Evolutionary conservation across 1,284 basidiomycete species (phyloP).

Genomic region (Ustanciosporium gigantosporum): DNA sequence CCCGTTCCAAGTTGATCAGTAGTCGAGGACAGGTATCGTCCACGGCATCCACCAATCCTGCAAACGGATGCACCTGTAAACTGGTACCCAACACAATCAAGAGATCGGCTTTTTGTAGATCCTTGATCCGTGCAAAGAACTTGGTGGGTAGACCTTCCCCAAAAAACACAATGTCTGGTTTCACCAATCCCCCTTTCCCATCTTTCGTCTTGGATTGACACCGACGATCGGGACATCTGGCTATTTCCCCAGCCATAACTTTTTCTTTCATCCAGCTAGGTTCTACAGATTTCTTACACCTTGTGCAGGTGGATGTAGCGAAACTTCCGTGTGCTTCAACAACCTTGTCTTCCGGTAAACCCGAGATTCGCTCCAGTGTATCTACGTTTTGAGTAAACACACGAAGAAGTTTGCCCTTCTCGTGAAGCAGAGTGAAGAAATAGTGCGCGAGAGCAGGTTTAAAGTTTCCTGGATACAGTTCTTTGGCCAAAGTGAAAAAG

Average conservation of each 20-base stretch:
- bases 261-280: constrained; percentile 46
- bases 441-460: constrained; percentile 86
- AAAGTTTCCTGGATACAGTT: constrained; percentile 85
- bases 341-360: constrained; percentile 74
- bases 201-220: constrained; percentile 2
- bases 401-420: constrained; percentile 70
- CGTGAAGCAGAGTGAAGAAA: constrained; percentile 77
- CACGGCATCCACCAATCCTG: constrained; percentile 64
- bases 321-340: constrained; percentile 89
- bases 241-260: constrained; percentile 43
- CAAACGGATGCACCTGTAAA: constrained; percentile 70
- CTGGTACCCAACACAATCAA: constrained; percentile 92
- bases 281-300: constrained; percentile 39
- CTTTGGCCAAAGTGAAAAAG: constrained; percentile 67
- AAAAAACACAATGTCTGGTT: constrained; percentile 61
- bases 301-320: constrained; percentile 48
- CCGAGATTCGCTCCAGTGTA: constrained; percentile 84
- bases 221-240: constrained; percentile 38
- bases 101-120: constrained; percentile 71
- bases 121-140: constrained; percentile 57
- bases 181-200: constrained; percentile 42
- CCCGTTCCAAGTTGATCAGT: constrained; percentile 66
- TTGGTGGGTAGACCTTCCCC: constrained; percentile 54
- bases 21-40: constrained; percentile 62
- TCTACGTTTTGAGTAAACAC: constrained; percentile 83